Evolutionary conservation across 352 stramenopile species (phyloP), one percentile per base, ranked within the genome.

Genomic region (Phytophthora macrochlamydospora): DNA sequence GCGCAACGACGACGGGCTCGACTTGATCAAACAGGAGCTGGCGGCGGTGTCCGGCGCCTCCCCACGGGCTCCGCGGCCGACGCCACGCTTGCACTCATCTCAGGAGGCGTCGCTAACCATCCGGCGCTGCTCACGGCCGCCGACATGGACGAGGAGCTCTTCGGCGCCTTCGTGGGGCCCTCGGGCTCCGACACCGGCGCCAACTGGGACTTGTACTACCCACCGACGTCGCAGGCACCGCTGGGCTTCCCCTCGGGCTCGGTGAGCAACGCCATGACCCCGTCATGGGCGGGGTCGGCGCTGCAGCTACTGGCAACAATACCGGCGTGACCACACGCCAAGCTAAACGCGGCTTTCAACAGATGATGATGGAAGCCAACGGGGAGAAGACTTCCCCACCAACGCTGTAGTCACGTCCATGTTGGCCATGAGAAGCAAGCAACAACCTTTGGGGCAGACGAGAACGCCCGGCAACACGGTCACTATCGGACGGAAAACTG

Each of bases 351-450:
- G 61, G 65, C 9, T 75, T 71, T 57, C 73, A 85, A 13, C 58
- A 45, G n/a, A 73, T 87, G 56, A 46, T 65, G 30, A 51, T 62
- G 44, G 46, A 52, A 18, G 51, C 42, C 30, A 30, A 31, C 38
- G 48, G 42, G 45, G 58, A 72, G 18, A 75, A 75, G 59, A 48
- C 67, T 30, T 89, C 80, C n/a, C 69, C 83, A 85, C 79, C 1
- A 62, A 76, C 0, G 74, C 79, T 11, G 75, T 90, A 9, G 82
- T 77, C 31, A 87, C 71, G 51, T 93, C 84, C 28, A 91, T 93
- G 82, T 52, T 93, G 53, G 77, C 82, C 14, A 93, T 93, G 84
- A 65, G 52, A 9, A 29, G 60, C 13, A 71, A 66, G 37, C 44
- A 73, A 7, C 60, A 75, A 48, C 63, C 69, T 54, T 29, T 72